phyloP scores from a whole-genome alignment of 2,329 filamentous ascomycete genomes.

The Diaporthe sp. region DNA sequence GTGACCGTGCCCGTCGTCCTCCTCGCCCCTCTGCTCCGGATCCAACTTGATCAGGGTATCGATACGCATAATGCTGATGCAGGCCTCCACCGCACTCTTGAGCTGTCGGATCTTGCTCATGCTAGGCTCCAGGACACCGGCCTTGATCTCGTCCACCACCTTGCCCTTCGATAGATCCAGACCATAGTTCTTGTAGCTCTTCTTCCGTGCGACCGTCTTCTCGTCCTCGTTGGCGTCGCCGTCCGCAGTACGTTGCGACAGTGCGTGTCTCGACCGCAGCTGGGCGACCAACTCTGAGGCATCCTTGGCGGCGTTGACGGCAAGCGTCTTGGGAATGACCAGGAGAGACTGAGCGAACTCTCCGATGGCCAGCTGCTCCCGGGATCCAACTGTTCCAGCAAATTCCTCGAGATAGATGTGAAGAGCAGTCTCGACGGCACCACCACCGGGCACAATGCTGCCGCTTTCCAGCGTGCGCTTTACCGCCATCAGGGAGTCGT shows the following conservation, averaged over 20 bases:
- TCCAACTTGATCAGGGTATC: constrained; percentile 99
- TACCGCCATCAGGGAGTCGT: constrained; percentile 96
- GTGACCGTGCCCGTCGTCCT: constrained; percentile 90
- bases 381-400: constrained; percentile 94
- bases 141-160: constrained; percentile 93
- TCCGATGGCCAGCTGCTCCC: constrained; percentile 97
- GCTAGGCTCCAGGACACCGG: constrained; percentile 94
- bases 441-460: constrained; percentile 95
- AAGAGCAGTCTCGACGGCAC: constrained; percentile 97
- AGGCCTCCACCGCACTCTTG: constrained; percentile 98
- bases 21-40: constrained; percentile 82
- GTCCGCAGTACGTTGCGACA: constrained; percentile 92
- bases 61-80: constrained; percentile 99
- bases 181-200: constrained; percentile 99
- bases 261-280: constrained; percentile 91
- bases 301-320: constrained; percentile 97
- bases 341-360: constrained; percentile 97
- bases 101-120: constrained; percentile 99
- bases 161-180: constrained; percentile 91
- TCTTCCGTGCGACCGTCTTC: constrained; percentile 91
- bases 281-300: constrained; percentile 95
- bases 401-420: constrained; percentile 99
- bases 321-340: constrained; percentile 94
- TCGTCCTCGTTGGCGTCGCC: constrained; percentile 88
- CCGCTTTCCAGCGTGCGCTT: constrained; percentile 98